Evolutionary conservation across 495 filamentous ascomycete species (phyloP), one percentile per base, ranked within the genome.

Genomic region (Aspergillus indologenus): DNA sequence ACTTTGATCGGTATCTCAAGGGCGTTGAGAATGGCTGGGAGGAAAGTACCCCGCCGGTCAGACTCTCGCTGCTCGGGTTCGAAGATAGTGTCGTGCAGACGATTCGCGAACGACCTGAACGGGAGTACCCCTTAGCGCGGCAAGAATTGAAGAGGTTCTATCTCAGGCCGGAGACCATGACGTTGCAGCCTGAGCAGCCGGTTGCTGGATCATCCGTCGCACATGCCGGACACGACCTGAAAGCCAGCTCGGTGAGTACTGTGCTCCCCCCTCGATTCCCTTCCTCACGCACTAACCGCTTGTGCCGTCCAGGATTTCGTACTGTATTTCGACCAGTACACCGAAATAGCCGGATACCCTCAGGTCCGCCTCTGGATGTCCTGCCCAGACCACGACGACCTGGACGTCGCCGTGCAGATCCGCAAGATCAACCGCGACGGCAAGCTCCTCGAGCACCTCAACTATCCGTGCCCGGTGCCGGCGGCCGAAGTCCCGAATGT

Each of bases 11-110:
- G 23, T 77, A 66, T 40, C 45, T 66, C 3, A 73, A 73, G 29
- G 71, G 64, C 17, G 63, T 69, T 11, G 11, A 67, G 2, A 75
- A 75, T 44, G 71, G 65, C 0, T 77, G 70, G 71, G 71, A 75
- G 19, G 4, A 29, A 4, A 51, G 57, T 14, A 74, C 71, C 1
- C 68, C 72, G 0, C 61, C 54, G 0, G 64, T 72, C 1, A 65
- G 71, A 0, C 43, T 70, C 0, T 52, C 46, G 12, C 24, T 65
- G 8, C 53, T 68, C 0, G 59, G 60, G 0, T 63, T 58, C 21
- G 60, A 65, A 0, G 40, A 53, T 26, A 67, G 61, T 29, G 42
- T 19, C 1, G 44, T 58, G 5, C 53, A 15, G 51, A 67, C 56
- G 12, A 34, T 65, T 7, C 40, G 48, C 1, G 63, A 65, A 21